Evolutionary conservation across 331 rosid genomes (phyloP).

Genomic region (Malus hybrid): DNA sequence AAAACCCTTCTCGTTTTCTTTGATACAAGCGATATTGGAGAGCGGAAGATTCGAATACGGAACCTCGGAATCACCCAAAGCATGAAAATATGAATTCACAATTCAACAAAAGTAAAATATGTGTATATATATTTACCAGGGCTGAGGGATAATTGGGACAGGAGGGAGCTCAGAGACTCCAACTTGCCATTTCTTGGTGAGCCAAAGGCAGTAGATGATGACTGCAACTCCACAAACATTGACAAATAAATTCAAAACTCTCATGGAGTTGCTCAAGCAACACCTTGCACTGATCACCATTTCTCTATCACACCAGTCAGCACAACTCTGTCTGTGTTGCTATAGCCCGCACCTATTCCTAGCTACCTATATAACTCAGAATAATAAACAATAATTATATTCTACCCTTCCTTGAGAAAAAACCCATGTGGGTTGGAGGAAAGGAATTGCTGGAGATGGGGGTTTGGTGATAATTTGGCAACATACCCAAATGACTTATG

Average conservation of each 20-base stretch:
- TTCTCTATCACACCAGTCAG: neutral
- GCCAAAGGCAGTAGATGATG: conserved; percentile 34
- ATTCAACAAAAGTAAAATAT: no score
- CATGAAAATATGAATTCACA: no score
- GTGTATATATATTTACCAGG: conserved; percentile 8
- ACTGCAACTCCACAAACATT: conserved; percentile 21
- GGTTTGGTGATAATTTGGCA: neutral
- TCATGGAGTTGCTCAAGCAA: conserved; percentile 15
- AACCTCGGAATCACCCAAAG: neutral
- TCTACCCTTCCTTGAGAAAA: neutral
- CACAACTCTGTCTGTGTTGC: neutral
- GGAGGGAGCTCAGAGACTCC: conserved; percentile 20
- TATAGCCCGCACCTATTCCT: neutral
- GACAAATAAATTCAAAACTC: conserved; percentile 16
- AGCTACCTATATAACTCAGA: neutral
- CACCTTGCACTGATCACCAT: conserved; percentile 18
- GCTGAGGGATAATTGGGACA: neutral
- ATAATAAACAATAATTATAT: no score
- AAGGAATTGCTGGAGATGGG: neutral
- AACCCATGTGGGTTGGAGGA: neutral
- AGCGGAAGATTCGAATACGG: no score
- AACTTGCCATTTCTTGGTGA: conserved; percentile 27
- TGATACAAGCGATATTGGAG: neutral
- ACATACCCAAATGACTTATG: neutral
- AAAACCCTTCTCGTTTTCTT: neutral